Conservation (phyloP, 2,329 filamentous ascomycete species). For the Ophiocordyceps camponoti-floridani region DNA sequence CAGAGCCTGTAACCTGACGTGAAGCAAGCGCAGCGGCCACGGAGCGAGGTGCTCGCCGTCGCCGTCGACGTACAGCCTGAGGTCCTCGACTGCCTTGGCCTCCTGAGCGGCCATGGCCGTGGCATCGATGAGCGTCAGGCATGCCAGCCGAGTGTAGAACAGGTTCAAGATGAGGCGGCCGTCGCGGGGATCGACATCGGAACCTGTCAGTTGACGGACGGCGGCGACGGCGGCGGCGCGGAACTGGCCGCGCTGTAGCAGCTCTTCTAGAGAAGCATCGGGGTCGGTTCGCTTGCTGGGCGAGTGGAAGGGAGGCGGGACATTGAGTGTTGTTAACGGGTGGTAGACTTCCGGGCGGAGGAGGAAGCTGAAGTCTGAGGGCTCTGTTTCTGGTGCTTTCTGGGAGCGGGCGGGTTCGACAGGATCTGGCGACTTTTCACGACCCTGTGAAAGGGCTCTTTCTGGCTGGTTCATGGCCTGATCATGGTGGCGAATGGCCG, state of each 20-base stretch:
- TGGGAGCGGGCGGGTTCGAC: no score
- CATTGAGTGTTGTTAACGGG: constrained; percentile 45
- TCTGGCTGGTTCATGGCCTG: no score
- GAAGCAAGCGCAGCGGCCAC: constrained; percentile 71
- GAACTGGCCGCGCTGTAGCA: constrained; percentile 61
- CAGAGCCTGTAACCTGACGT: constrained; percentile 68
- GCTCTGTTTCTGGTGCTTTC: no score
- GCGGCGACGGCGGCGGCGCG: constrained; percentile 57
- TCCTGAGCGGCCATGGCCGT: constrained; percentile 51
- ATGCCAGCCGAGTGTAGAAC: constrained; percentile 66
- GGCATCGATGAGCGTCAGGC: constrained; percentile 62
- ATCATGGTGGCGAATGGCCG: no score
- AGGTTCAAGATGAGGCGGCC: constrained; percentile 53
- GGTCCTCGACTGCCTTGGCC: constrained; percentile 43
- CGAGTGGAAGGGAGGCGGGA: constrained; percentile 49
- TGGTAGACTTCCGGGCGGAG: constrained; percentile 72
- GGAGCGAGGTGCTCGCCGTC: constrained; percentile 51
- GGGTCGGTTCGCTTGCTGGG: constrained; percentile 43
- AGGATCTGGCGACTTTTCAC: no score
- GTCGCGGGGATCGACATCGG: constrained; percentile 33
- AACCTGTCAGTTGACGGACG: constrained; percentile 39
- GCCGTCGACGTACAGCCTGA: constrained; percentile 41
- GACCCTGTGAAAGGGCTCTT: neutral
- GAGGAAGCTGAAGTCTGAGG: constrained; percentile 56
- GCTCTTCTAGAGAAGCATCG: constrained; percentile 45